Conservation (phyloP, 257 asterid genomes). For the Paraleonurus japonicus region DNA sequence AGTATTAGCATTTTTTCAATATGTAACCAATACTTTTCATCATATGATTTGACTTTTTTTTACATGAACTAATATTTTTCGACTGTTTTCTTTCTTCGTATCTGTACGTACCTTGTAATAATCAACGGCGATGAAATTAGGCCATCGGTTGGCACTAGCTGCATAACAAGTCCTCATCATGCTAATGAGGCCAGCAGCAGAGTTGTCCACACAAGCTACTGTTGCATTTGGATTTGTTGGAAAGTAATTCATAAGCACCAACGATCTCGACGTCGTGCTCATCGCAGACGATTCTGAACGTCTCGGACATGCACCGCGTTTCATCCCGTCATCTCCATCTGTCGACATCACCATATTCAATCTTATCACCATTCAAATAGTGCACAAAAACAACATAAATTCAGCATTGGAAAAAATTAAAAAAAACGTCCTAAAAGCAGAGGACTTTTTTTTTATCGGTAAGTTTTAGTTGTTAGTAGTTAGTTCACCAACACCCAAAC, state of each 20-base stretch:
- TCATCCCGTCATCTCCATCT: constrained; percentile 87
- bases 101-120: constrained; percentile 76
- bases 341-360: not conserved
- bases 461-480: too few relatives aligned
- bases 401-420: too few relatives aligned
- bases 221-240: constrained; percentile 62
- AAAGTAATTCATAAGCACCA: constrained; percentile 75
- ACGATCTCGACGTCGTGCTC: constrained; percentile 56
- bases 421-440: too few relatives aligned
- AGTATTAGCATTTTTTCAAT: too few relatives aligned
- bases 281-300: constrained; percentile 75
- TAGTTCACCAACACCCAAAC: too few relatives aligned
- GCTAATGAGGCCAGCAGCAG: constrained; percentile 47
- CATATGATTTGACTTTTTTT: too few relatives aligned
- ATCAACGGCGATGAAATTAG: constrained; percentile 89
- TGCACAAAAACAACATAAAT: too few relatives aligned
- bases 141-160: constrained; percentile 79
- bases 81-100: too few relatives aligned
- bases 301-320: constrained; percentile 52
- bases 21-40: not conserved
- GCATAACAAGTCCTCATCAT: constrained; percentile 63
- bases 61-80: too few relatives aligned
- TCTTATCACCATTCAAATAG: not conserved
- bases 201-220: constrained; percentile 71
- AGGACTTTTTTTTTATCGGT: too few relatives aligned